phyloP scores from a whole-genome alignment of 805 yeast species.

The Torulaspora franciscae region DNA sequence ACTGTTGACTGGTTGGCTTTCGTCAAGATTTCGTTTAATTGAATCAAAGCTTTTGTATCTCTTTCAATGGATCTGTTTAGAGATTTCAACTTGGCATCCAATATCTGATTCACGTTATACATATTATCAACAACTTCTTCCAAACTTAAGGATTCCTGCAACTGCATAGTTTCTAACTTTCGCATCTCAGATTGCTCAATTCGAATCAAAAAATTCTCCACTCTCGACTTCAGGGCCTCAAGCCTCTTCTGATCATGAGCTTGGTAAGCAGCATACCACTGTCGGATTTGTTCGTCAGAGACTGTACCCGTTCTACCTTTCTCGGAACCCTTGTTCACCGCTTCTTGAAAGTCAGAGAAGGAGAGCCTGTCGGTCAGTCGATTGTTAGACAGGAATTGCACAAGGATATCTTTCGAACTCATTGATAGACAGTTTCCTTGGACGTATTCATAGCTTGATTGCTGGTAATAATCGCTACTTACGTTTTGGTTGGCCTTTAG shows the following conservation, averaged over 20 bases:
- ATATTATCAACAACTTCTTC: conserved; percentile 21
- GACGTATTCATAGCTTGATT: not conserved
- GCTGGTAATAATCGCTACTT: conserved; percentile 2
- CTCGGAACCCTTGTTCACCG: conserved; percentile 4
- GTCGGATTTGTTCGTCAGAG: conserved; percentile 2
- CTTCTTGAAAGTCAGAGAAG: conserved; percentile 7
- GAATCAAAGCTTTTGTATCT: conserved; percentile 4
- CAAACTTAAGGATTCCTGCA: conserved; percentile 16
- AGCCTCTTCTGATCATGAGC: conserved; percentile 3
- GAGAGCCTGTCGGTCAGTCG: conserved; percentile 6
- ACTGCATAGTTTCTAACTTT: conserved; percentile 12
- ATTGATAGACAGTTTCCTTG: not conserved
- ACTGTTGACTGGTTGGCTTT: not conserved
- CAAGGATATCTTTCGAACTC: conserved; percentile 10
- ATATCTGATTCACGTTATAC: conserved; percentile 17
- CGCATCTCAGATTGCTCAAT: conserved; percentile 12
- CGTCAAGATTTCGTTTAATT: conserved; percentile 8
- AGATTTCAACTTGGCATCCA: conserved; percentile 11
- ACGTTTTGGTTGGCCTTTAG: not conserved
- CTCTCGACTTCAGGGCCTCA: conserved; percentile 1
- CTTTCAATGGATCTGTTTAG: conserved; percentile 10
- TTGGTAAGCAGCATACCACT: conserved; percentile 10
- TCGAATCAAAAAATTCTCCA: conserved; percentile 6
- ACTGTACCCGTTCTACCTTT: conserved; percentile 1
- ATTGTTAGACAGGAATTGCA: conserved; percentile 1